phyloP scores from a whole-genome alignment of 176 grass and related monocot genomes.

The Poa pratensis region DNA sequence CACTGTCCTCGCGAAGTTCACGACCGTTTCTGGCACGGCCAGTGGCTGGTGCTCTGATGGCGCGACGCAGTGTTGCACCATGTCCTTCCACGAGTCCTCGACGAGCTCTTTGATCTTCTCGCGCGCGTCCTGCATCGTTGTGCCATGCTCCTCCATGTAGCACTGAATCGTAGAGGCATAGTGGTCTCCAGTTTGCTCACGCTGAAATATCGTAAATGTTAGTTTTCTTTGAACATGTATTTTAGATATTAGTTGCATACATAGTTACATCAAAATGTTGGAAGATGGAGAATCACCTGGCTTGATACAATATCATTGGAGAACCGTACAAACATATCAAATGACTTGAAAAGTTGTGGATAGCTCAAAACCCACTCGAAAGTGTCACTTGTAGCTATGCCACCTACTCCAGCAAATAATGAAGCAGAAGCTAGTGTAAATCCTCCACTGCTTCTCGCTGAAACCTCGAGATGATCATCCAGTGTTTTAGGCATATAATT shows the following conservation, averaged over 20 bases:
- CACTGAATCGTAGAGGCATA: slow-evolving; percentile 42
- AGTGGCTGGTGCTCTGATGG: slow-evolving; percentile 17
- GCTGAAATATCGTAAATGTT: slow-evolving; percentile 6
- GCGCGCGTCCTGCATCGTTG: slow-evolving; percentile 13
- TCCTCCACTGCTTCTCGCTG: slow-evolving; percentile 24
- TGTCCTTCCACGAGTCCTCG: slow-evolving; percentile 53
- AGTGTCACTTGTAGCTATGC: slow-evolving; percentile 16
- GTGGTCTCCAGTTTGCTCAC: slow-evolving; percentile 41
- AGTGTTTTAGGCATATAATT: slow-evolving; percentile 43
- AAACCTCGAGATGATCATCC: slow-evolving; percentile 44
- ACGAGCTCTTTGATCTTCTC: slow-evolving; percentile 41
- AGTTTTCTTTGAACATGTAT: not conserved
- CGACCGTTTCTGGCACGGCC: slow-evolving; percentile 8
- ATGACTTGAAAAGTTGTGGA: slow-evolving; percentile 34
- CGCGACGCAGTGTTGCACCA: slow-evolving; percentile 14
- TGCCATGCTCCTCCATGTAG: slow-evolving; percentile 54
- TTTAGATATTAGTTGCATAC: not conserved
- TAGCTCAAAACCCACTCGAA: slow-evolving; percentile 43
- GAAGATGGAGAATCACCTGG: slow-evolving; percentile 22
- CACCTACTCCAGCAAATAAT: slow-evolving; percentile 43
- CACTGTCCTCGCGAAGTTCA: slow-evolving; percentile 41
- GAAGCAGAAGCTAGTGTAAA: slow-evolving; percentile 19
- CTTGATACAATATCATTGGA: slow-evolving; percentile 53
- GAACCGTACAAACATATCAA: slow-evolving; percentile 40
- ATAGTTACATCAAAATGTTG: not conserved